Evolutionary conservation across 1,139 yeast species (phyloP).

Genomic region (Kodamaea sp.): DNA sequence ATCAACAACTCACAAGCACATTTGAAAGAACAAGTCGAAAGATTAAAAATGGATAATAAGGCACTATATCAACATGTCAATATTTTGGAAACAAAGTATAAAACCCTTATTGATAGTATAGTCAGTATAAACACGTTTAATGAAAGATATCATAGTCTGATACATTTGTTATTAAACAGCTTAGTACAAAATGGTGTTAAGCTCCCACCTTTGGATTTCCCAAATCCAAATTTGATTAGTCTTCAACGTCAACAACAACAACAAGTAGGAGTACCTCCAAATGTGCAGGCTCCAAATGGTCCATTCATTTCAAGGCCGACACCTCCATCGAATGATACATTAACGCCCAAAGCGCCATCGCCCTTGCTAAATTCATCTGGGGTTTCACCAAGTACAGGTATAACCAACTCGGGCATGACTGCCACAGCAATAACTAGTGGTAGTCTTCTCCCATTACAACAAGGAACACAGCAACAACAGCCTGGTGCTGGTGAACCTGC

Average conservation of each 20-base stretch:
- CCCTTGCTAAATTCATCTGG: constrained; percentile 8
- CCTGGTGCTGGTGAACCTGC: constrained; percentile 6
- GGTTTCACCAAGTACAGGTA: constrained; percentile 6
- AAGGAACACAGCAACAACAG: constrained; percentile 13
- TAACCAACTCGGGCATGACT: constrained; percentile 7
- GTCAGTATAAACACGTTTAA: constrained; percentile 53
- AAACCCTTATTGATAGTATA: constrained; percentile 59
- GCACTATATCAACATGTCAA: constrained; percentile 42
- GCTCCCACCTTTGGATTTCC: constrained; percentile 60
- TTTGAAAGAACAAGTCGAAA: constrained; percentile 44
- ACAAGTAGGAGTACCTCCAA: constrained; percentile 5
- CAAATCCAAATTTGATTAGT: constrained; percentile 32
- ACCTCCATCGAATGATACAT: constrained; percentile 7
- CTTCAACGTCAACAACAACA: constrained; percentile 10
- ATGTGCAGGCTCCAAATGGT: background rate
- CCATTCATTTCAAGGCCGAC: constrained; percentile 4
- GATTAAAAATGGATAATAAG: constrained; percentile 40
- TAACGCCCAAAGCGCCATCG: constrained; percentile 9
- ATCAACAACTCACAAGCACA: constrained; percentile 11
- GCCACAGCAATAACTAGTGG: constrained; percentile 1
- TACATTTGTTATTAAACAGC: constrained; percentile 46
- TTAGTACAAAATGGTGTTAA: constrained; percentile 59
- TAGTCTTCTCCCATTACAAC: constrained; percentile 1
- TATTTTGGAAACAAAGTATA: constrained; percentile 53
- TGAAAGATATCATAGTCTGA: constrained; percentile 53